Evolutionary conservation across 352 stramenopile genomes (phyloP).

Genomic region (Globisporangium okanoganense): DNA sequence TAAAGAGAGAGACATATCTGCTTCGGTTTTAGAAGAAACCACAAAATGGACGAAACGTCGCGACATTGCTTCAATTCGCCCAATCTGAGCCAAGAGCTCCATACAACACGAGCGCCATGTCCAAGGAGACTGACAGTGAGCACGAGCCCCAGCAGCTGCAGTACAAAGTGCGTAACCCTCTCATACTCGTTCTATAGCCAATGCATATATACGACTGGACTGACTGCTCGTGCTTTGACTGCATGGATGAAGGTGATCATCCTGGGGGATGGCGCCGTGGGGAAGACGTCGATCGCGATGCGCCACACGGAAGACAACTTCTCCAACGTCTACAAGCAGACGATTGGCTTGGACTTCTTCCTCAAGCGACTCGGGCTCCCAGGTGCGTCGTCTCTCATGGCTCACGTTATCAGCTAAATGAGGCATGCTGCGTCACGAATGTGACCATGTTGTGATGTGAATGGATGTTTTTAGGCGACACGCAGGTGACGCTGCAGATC

Average conservation of each 20-base stretch:
- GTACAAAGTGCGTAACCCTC: slow-evolving; percentile 57
- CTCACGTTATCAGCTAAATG: not conserved
- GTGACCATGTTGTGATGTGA: not conserved
- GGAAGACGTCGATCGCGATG: slow-evolving; percentile 94
- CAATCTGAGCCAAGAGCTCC: no score
- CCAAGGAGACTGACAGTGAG: slow-evolving; percentile 84
- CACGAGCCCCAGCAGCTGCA: slow-evolving; percentile 80
- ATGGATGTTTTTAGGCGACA: slow-evolving; percentile 47
- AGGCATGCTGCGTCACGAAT: not conserved
- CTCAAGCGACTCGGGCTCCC: slow-evolving; percentile 91
- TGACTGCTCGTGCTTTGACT: slow-evolving; percentile 2
- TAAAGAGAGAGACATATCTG: no score
- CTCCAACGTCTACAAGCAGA: slow-evolving; percentile 93
- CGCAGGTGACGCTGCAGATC: slow-evolving; percentile 91
- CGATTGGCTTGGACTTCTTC: slow-evolving; percentile 95
- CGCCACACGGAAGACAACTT: slow-evolving; percentile 92
- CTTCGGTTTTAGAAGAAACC: no score
- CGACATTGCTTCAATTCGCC: no score
- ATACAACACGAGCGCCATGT: slow-evolving; percentile 45
- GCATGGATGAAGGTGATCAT: slow-evolving; percentile 95
- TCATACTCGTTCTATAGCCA: not conserved
- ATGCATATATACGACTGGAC: no score
- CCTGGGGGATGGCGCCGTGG: slow-evolving; percentile 91
- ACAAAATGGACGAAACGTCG: no score
- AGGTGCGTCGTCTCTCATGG: slow-evolving; percentile 24